Conservation (phyloP, 2,329 filamentous ascomycete genomes). For the Venturiaceae sp. region DNA sequence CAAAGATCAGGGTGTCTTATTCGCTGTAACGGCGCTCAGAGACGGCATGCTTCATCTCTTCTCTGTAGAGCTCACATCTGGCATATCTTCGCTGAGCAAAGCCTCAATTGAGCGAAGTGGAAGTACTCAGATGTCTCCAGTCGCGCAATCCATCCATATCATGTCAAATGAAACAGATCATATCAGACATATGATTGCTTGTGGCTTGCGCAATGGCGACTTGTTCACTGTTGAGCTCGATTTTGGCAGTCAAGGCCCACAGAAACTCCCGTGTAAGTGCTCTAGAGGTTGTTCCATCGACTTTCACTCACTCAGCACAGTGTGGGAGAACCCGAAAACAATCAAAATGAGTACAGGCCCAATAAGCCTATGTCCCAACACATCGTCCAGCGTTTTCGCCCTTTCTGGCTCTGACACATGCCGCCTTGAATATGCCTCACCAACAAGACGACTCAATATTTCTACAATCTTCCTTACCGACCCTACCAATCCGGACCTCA, state of each 20-base stretch:
- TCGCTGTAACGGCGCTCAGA: neutral
- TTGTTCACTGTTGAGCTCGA: constrained; percentile 11
- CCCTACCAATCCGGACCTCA: constrained; percentile 13
- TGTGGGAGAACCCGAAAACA: neutral
- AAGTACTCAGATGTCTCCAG: constrained; percentile 12
- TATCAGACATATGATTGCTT: constrained; percentile 18
- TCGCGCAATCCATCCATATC: constrained; percentile 9
- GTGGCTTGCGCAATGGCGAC: constrained; percentile 25
- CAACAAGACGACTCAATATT: constrained; percentile 13
- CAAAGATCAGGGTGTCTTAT: neutral
- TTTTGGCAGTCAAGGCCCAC: neutral
- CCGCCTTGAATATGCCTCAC: constrained; percentile 15
- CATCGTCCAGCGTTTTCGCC: constrained; percentile 20
- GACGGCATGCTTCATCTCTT: constrained; percentile 3
- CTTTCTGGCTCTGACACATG: constrained; percentile 29
- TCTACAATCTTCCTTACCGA: constrained; percentile 29
- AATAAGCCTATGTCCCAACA: constrained; percentile 7
- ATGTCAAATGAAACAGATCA: neutral
- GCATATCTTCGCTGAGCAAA: constrained; percentile 19
- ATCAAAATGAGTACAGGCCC: neutral
- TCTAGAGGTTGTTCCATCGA: neutral
- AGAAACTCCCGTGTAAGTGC: neutral
- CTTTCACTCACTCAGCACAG: neutral
- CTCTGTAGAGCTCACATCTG: constrained; percentile 9
- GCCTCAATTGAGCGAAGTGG: neutral